phyloP scores from a whole-genome alignment of 345 rosid genomes.

The Limnanthes douglasii region DNA sequence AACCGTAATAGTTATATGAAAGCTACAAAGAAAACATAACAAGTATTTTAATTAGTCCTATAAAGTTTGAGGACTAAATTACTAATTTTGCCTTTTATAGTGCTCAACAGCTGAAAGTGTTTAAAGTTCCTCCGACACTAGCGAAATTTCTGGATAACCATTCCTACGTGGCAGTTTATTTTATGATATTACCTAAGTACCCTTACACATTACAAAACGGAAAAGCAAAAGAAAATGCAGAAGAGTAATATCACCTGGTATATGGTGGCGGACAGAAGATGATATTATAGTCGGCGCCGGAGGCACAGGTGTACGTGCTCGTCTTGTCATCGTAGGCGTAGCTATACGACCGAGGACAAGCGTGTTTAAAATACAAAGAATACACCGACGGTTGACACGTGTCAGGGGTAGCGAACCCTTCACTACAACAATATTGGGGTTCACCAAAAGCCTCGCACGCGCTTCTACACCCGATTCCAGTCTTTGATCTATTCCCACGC shows the following conservation, averaged over 20 bases:
- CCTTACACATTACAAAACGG: not conserved
- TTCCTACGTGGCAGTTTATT: constrained; percentile 6
- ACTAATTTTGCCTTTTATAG: no score
- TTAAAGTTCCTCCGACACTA: no score
- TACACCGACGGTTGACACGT: constrained; percentile 56
- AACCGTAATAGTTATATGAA: no score
- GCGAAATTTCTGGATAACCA: no score
- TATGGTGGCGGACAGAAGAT: constrained; percentile 85
- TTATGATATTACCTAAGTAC: not conserved
- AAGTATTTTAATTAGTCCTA: no score
- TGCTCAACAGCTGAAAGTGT: no score
- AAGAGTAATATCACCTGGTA: constrained; percentile 37
- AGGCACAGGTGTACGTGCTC: constrained; percentile 73
- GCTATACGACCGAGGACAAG: constrained; percentile 89
- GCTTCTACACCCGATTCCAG: constrained; percentile 58
- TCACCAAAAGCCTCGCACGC: constrained; percentile 84
- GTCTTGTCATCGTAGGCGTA: constrained; percentile 85
- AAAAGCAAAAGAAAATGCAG: not conserved
- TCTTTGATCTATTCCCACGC: constrained; percentile 17
- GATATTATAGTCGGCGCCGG: constrained; percentile 46
- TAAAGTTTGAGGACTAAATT: no score
- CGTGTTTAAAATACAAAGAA: constrained; percentile 56
- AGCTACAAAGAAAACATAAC: no score
- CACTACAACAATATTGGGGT: constrained; percentile 67
- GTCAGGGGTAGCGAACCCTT: constrained; percentile 58